Conservation (phyloP, 148 eudicot species). For the Fagopyrum tataricum region DNA sequence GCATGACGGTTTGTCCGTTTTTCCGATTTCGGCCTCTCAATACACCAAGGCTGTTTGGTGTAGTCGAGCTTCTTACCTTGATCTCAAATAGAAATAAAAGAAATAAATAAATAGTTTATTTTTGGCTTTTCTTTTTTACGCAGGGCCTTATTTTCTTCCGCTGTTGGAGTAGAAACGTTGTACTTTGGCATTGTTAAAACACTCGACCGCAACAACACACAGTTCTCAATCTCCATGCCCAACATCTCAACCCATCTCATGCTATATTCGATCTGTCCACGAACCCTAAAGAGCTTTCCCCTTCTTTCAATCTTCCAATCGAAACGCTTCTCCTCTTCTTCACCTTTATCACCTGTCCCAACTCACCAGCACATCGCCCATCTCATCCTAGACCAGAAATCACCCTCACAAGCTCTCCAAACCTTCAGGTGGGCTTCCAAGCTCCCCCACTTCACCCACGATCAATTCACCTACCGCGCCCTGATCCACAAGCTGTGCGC, state of each 20-base stretch:
- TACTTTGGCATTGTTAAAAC: too few species aligned
- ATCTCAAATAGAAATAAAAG: too few species aligned
- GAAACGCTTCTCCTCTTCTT: constrained; percentile 28
- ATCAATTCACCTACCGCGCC: constrained; percentile 66
- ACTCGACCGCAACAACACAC: background rate
- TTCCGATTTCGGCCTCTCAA: too few species aligned
- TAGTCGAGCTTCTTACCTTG: too few species aligned
- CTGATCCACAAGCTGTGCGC: constrained; percentile 63
- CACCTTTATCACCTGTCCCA: constrained; percentile 37
- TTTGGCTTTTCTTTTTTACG: too few species aligned
- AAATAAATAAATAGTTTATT: too few species aligned
- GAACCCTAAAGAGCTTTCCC: background rate
- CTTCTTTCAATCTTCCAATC: constrained; percentile 18
- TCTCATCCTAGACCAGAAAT: constrained; percentile 61
- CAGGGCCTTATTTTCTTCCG: too few species aligned
- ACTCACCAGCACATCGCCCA: constrained; percentile 57
- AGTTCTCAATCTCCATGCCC: constrained; percentile 4
- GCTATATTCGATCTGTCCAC: background rate
- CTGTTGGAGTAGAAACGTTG: too few species aligned
- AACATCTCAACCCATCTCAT: background rate
- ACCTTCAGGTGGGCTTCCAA: constrained; percentile 93
- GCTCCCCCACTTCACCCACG: constrained; percentile 65
- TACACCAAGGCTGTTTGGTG: too few species aligned
- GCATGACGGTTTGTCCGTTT: too few species aligned
- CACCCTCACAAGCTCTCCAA: constrained; percentile 52